These are phyloP conservation scores for Xylaria bambusicola DNA, from an alignment of 495 filamentous ascomycete species.

Conservation along the genomic window DNA sequence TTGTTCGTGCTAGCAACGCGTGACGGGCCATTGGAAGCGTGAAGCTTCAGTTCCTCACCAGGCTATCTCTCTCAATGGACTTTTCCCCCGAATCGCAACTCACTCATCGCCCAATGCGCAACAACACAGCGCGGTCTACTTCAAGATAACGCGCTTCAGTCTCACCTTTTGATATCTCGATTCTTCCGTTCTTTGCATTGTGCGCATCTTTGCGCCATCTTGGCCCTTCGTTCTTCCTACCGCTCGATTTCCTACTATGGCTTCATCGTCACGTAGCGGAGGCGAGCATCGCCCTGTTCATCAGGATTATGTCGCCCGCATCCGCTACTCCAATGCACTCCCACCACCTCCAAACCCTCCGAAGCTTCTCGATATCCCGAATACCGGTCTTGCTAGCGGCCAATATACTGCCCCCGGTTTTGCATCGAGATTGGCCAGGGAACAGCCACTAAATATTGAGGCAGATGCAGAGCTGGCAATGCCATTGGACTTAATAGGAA, in stretches of 20 bases:
- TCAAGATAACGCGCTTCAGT: too few relatives aligned
- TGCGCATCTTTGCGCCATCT: conserved; percentile 1
- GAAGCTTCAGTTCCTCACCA: conserved; percentile 20
- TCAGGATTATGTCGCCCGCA: conserved; percentile 94
- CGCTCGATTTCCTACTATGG: conserved; percentile 37
- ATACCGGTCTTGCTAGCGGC: conserved; percentile 75
- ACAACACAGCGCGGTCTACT: background rate
- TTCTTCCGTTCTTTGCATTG: background rate
- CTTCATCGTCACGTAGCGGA: conserved; percentile 46
- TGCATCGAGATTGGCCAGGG: conserved; percentile 80
- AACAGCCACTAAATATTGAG: conserved; percentile 94
- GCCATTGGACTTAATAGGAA: conserved; percentile 91
- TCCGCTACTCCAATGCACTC: conserved; percentile 91
- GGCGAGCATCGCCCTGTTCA: conserved; percentile 67
- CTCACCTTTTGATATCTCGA: too few relatives aligned
- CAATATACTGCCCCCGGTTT: conserved; percentile 87
- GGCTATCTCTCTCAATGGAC: too few relatives aligned
- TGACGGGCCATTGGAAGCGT: conserved; percentile 1
- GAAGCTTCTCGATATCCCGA: conserved; percentile 95
- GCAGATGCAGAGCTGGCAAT: conserved; percentile 97
- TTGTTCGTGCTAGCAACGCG: too few relatives aligned
- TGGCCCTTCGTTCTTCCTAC: conserved; percentile 2
- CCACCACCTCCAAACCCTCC: conserved; percentile 91
- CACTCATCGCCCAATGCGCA: background rate
- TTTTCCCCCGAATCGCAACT: too few relatives aligned